phyloP scores from a whole-genome alignment of 768 basidiomycete species.

The Termitomyces sp. region DNA sequence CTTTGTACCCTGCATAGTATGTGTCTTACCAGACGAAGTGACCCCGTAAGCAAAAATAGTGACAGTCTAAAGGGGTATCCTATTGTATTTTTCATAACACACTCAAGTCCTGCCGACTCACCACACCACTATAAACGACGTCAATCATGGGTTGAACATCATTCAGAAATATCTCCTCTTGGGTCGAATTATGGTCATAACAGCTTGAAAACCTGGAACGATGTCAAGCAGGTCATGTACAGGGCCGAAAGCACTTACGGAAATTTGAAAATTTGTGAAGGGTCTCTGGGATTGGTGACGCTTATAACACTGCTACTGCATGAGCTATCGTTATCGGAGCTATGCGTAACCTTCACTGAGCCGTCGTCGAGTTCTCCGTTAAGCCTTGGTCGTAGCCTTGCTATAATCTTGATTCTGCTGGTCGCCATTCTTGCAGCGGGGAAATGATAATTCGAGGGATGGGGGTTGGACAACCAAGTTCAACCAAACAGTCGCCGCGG shows the following conservation, averaged over 20 bases:
- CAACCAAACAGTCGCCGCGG: background rate
- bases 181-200: slow-evolving; percentile 63
- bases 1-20: slow-evolving; percentile 85
- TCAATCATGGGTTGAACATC: slow-evolving; percentile 79
- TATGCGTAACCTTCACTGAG: slow-evolving; percentile 46
- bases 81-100: background rate
- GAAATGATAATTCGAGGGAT: background rate
- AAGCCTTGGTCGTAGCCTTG: slow-evolving; percentile 64
- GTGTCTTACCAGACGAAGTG: slow-evolving; percentile 86
- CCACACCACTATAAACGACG: slow-evolving; percentile 70
- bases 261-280: slow-evolving; percentile 69
- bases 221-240: background rate
- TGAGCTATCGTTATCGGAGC: slow-evolving; percentile 20
- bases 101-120: slow-evolving; percentile 27
- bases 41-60: slow-evolving; percentile 91
- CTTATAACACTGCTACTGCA: slow-evolving; percentile 43
- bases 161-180: slow-evolving; percentile 70
- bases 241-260: slow-evolving; percentile 39
- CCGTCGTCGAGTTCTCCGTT: slow-evolving; percentile 57
- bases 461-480: background rate
- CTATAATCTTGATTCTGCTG: slow-evolving; percentile 65
- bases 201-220: slow-evolving; percentile 70
- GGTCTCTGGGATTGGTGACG: slow-evolving; percentile 68
- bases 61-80: slow-evolving; percentile 50
- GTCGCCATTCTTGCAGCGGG: slow-evolving; percentile 19